These are phyloP conservation scores for Daldinia childiae DNA, from an alignment of 495 filamentous ascomycete species.

Conservation along the genomic window DNA sequence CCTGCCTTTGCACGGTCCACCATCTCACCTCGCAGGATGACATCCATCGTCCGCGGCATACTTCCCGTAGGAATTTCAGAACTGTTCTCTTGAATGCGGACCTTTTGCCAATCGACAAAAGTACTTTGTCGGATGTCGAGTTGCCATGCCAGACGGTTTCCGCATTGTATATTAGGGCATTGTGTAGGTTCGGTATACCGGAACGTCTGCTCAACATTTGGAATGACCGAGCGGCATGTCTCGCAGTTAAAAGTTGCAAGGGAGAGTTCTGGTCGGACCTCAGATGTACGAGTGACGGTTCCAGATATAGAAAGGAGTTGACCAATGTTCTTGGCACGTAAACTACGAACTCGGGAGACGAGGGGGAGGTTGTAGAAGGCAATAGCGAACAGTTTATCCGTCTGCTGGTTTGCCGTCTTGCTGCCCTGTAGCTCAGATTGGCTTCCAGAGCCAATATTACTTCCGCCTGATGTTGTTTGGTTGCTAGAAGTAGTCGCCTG, in stretches of 20 bases:
- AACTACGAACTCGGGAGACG: constrained; percentile 87
- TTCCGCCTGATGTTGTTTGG: constrained; percentile 74
- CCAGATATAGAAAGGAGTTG: constrained; percentile 94
- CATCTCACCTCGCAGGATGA: constrained; percentile 97
- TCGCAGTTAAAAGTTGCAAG: constrained; percentile 94
- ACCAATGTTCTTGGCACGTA: constrained; percentile 91
- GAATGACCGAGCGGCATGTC: constrained; percentile 78
- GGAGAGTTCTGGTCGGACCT: constrained; percentile 92
- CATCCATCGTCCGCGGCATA: constrained; percentile 98
- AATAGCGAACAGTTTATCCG: constrained; percentile 92
- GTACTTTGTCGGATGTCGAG: constrained; percentile 96
- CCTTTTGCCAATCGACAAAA: constrained; percentile 99
- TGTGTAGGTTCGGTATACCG: constrained; percentile 95
- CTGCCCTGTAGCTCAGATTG: constrained; percentile 69
- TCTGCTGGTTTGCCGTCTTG: constrained; percentile 91
- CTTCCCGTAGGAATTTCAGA: constrained; percentile 98
- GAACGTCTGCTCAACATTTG: constrained; percentile 97
- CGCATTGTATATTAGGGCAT: constrained; percentile 91
- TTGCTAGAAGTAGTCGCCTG: constrained; percentile 71
- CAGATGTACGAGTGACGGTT: constrained; percentile 94
- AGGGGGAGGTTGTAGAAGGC: constrained; percentile 97
- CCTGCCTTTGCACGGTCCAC: constrained; percentile 97
- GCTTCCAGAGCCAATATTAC: constrained; percentile 67
- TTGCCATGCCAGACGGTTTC: constrained; percentile 89
- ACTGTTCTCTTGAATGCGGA: constrained; percentile 96